These are phyloP conservation scores for Kodamaea jinghongensis DNA, from an alignment of 805 yeast species.

Conservation along the genomic window DNA sequence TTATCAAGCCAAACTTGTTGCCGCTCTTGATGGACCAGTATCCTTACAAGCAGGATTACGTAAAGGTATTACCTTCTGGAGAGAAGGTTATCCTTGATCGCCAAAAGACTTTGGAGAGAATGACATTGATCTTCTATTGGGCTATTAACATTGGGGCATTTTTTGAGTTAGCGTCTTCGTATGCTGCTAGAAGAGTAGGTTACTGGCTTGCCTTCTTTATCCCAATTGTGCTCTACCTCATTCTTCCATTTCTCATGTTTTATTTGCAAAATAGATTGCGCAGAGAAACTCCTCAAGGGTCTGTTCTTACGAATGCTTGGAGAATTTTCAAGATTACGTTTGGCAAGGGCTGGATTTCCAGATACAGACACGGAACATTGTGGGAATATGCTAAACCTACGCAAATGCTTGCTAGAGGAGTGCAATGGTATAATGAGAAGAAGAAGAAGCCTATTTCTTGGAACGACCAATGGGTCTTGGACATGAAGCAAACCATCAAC, in stretches of 20 bases:
- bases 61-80: slow-evolving; percentile 58
- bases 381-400: slow-evolving; percentile 52
- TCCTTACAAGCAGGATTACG: slow-evolving; percentile 57
- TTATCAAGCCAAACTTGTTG: slow-evolving; percentile 52
- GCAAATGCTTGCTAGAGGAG: slow-evolving; percentile 44
- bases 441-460: slow-evolving; percentile 24
- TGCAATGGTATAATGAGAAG: slow-evolving; percentile 25
- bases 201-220: slow-evolving; percentile 54
- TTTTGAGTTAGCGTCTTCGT: slow-evolving; percentile 50
- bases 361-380: slow-evolving; percentile 39
- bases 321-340: slow-evolving; percentile 43
- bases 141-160: slow-evolving; percentile 55
- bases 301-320: slow-evolving; percentile 43
- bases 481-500: slow-evolving; percentile 41
- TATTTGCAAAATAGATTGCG: slow-evolving; percentile 27
- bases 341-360: slow-evolving; percentile 40
- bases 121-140: slow-evolving; percentile 50
- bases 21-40: slow-evolving; percentile 48
- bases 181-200: slow-evolving; percentile 50
- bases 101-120: slow-evolving; percentile 41
- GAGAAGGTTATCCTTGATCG: slow-evolving; percentile 59
- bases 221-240: slow-evolving; percentile 35
- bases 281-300: slow-evolving; percentile 40
- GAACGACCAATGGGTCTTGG: slow-evolving; percentile 48
- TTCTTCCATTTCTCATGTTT: slow-evolving; percentile 30